Evolutionary conservation across 1,139 yeast species (phyloP).

Genomic region (Magnusiomyces tetraspermus): DNA sequence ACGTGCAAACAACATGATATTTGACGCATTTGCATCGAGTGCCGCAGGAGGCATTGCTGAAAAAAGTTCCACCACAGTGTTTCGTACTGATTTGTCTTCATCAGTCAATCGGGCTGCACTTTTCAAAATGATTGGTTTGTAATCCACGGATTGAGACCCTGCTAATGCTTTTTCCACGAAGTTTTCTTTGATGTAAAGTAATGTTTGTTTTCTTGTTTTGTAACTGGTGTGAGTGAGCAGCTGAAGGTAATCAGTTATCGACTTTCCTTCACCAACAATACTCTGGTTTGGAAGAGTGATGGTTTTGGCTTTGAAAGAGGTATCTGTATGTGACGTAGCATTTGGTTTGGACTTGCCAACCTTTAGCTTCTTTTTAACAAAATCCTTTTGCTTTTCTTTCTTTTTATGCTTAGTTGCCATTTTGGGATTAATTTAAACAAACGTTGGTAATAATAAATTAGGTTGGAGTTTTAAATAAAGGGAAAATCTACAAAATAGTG

Average conservation of each 20-base stretch:
- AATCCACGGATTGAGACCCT: constrained; percentile 21
- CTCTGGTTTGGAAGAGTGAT: constrained; percentile 30
- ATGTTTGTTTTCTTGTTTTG: constrained; percentile 64
- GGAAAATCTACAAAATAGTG: background rate
- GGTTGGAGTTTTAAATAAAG: no score
- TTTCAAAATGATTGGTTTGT: constrained; percentile 49
- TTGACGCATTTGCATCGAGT: constrained; percentile 60
- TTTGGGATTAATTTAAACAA: background rate
- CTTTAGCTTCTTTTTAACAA: constrained; percentile 51
- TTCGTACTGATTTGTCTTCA: constrained; percentile 54
- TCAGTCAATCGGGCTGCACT: constrained; percentile 55
- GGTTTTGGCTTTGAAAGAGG: constrained; percentile 66
- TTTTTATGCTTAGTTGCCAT: constrained; percentile 40
- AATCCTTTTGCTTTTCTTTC: constrained; percentile 64
- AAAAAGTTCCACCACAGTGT: constrained; percentile 46
- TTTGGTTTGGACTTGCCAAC: constrained; percentile 77
- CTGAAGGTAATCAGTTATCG: constrained; percentile 36
- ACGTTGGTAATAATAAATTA: no score
- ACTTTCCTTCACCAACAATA: constrained; percentile 13
- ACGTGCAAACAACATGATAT: constrained; percentile 65
- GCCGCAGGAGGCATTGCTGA: constrained; percentile 32
- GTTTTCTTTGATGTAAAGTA: constrained; percentile 30
- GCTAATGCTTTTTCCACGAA: constrained; percentile 12
- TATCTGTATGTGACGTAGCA: constrained; percentile 71
- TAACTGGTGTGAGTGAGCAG: constrained; percentile 72